A percentile compares a stretch with the other conserved stretches of the same genome.
Conservation (phyloP, 2,329 filamentous ascomycete genomes). For the Neonectria faginata region DNA sequence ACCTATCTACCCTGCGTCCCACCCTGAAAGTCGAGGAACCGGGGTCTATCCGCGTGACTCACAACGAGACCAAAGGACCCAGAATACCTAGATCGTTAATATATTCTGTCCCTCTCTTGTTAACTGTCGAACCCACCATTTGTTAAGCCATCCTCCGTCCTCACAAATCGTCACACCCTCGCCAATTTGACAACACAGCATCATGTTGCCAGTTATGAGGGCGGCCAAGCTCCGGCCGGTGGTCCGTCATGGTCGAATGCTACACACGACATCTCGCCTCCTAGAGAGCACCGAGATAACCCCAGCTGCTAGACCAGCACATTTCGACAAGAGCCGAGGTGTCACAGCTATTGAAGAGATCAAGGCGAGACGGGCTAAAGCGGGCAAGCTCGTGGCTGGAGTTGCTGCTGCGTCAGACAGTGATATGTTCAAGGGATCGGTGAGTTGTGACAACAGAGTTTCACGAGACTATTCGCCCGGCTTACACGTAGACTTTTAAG, state of each 20-base stretch:
- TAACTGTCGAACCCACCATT: background rate
- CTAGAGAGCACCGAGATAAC: conserved; percentile 43
- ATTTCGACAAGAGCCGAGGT: conserved; percentile 38
- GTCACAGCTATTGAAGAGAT: conserved; percentile 48
- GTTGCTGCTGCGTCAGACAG: conserved; percentile 82
- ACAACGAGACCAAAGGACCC: background rate
- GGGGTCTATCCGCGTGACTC: background rate
- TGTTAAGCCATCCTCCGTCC: background rate
- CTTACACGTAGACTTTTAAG: conserved; percentile 36
- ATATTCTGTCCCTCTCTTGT: conserved; percentile 1
- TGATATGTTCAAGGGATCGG: conserved; percentile 84
- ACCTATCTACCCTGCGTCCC: conserved; percentile 1
- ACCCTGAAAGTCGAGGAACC: background rate
- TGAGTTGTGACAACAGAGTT: conserved; percentile 53
- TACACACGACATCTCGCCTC: conserved; percentile 37
- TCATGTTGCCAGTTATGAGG: conserved; percentile 41
- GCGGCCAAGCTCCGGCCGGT: conserved; percentile 35
- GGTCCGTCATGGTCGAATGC: conserved; percentile 24
- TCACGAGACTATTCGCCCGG: background rate
- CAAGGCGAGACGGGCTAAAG: conserved; percentile 67
- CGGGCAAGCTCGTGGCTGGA: conserved; percentile 78
- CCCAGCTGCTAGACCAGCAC: conserved; percentile 40
- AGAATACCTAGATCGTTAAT: conserved; percentile 6
- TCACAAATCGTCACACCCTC: background rate
- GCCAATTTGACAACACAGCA: background rate